Evolutionary conservation across 306 rosid species (phyloP).

Genomic region (Aeschynomene evenia): DNA sequence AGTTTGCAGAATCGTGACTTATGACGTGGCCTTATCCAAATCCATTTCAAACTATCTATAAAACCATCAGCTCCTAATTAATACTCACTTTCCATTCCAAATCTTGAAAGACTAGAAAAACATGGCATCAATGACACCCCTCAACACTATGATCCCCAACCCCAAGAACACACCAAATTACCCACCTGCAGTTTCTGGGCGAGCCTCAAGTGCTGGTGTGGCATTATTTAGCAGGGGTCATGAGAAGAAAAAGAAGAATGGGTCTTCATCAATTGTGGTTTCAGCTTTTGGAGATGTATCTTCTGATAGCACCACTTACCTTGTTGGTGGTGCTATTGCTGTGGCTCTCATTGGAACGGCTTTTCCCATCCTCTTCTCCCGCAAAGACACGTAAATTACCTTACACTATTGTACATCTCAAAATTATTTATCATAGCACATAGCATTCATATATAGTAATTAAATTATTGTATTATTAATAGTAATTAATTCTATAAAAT

Average conservation of each 20-base stretch:
- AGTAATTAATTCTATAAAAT: no score
- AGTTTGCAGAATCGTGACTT: conserved; percentile 24
- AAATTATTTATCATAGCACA: background rate
- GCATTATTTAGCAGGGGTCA: conserved; percentile 28
- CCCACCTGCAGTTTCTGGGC: background rate
- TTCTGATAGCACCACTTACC: conserved; percentile 57
- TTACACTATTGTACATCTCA: background rate
- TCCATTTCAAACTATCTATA: background rate
- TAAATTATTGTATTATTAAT: no score
- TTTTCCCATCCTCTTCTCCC: conserved; percentile 80
- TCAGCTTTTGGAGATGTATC: conserved; percentile 85
- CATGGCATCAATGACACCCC: conserved; percentile 54
- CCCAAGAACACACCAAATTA: conserved; percentile 32
- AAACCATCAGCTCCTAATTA: background rate
- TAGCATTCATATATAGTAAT: no score
- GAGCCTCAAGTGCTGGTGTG: conserved; percentile 6
- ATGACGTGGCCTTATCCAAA: conserved; percentile 73
- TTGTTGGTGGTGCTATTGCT: conserved; percentile 70
- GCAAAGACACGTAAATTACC: conserved; percentile 69
- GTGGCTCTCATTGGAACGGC: conserved; percentile 87
- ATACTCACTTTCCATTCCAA: background rate
- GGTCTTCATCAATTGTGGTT: conserved; percentile 50
- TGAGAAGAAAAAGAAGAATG: conserved; percentile 27
- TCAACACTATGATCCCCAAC: conserved; percentile 39
- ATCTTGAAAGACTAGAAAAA: conserved; percentile 3